These are phyloP conservation scores for Juglanconis sp. DNA, from an alignment of 2,329 filamentous ascomycete species.

Conservation along the genomic window DNA sequence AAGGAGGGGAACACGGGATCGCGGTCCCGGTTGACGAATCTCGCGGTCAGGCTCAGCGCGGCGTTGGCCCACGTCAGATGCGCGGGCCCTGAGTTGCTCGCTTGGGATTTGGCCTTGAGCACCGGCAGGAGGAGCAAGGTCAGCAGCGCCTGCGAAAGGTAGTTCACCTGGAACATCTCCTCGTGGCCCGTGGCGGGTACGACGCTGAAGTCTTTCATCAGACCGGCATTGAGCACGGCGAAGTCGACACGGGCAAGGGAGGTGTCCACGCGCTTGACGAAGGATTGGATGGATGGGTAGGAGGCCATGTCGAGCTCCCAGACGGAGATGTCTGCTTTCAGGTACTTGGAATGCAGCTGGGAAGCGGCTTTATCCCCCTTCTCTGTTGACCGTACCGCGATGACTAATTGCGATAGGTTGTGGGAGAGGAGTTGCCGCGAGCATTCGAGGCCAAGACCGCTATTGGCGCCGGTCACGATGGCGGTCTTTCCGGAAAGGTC, in stretches of 20 bases:
- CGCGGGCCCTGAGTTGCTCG: neutral
- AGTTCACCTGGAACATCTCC: slow-evolving; percentile 21
- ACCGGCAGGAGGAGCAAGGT: slow-evolving; percentile 19
- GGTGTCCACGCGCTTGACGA: slow-evolving; percentile 22
- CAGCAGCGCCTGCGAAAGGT: slow-evolving; percentile 21
- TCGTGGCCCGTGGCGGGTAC: slow-evolving; percentile 17
- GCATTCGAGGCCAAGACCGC: slow-evolving; percentile 36
- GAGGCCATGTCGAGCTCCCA: slow-evolving; percentile 11
- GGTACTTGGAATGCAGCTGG: slow-evolving; percentile 26
- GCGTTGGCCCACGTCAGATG: neutral
- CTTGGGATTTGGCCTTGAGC: slow-evolving; percentile 15
- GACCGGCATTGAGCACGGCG: slow-evolving; percentile 34
- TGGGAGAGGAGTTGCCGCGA: slow-evolving; percentile 32
- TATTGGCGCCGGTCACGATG: slow-evolving; percentile 37
- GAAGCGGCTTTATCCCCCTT: slow-evolving; percentile 41
- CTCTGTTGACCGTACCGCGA: slow-evolving; percentile 41
- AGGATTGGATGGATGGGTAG: slow-evolving; percentile 5
- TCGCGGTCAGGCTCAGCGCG: neutral
- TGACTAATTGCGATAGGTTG: slow-evolving; percentile 40
- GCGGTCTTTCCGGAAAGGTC: slow-evolving; percentile 27
- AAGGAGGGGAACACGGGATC: neutral
- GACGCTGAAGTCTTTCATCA: neutral
- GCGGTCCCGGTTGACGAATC: slow-evolving; percentile 19
- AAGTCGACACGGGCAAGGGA: slow-evolving; percentile 36
- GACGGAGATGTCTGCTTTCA: neutral